Conservation (phyloP, 2,329 filamentous ascomycete species). For the Colletotrichum sp. region DNA sequence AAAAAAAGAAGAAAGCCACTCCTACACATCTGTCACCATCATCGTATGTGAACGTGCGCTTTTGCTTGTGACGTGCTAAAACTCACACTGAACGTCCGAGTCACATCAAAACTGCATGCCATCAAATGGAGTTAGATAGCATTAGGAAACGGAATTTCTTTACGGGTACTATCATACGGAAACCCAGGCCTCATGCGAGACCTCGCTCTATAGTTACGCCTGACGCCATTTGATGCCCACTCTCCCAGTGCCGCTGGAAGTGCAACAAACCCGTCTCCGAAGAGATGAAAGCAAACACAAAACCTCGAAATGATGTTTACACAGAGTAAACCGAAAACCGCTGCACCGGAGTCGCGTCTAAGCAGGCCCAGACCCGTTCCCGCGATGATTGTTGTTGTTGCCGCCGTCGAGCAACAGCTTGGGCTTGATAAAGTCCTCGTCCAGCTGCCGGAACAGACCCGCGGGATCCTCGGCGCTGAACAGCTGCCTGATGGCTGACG, state of each 20-base stretch:
- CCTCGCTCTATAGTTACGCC: slow-evolving; percentile 9
- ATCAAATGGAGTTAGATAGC: not conserved
- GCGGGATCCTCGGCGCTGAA: slow-evolving; percentile 87
- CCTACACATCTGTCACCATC: not conserved
- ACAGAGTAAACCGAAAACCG: not conserved
- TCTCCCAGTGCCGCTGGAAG: not conserved
- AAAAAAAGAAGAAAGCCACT: not conserved
- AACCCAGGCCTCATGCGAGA: not conserved
- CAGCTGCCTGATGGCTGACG: slow-evolving; percentile 79
- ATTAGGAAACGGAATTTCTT: not conserved
- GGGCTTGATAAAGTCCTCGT: slow-evolving; percentile 96
- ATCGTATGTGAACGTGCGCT: not conserved
- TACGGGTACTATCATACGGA: not conserved
- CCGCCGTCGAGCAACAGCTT: slow-evolving; percentile 81
- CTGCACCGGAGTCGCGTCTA: not conserved
- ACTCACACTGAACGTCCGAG: not conserved
- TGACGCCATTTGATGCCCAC: slow-evolving; percentile 12
- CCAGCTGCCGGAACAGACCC: slow-evolving; percentile 87
- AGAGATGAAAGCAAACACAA: not conserved
- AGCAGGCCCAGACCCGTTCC: slow-evolving; percentile 11
- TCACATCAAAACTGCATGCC: not conserved
- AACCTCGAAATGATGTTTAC: not conserved
- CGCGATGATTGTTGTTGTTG: slow-evolving; percentile 1
- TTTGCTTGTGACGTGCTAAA: not conserved
- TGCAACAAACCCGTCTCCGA: not conserved